Conservation (phyloP, 257 asterid species). For the Gentiana straminea region DNA sequence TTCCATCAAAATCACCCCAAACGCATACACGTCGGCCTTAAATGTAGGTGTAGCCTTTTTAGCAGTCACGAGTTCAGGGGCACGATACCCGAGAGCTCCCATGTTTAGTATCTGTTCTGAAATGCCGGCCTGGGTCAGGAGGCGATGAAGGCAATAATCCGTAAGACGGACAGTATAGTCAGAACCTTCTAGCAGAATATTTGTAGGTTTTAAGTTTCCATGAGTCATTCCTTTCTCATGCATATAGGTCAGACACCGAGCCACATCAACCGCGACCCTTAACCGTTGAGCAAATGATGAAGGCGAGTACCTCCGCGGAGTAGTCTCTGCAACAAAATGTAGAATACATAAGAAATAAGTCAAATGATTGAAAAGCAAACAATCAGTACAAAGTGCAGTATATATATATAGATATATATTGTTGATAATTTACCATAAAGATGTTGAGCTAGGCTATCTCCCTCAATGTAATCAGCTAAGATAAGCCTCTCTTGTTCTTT, state of each 20-base stretch:
- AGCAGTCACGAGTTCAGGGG: conserved; percentile 73
- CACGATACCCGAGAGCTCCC: conserved; percentile 89
- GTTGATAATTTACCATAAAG: conserved; percentile 60
- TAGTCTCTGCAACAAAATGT: conserved; percentile 51
- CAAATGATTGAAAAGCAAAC: too few relatives aligned
- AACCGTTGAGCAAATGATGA: conserved; percentile 69
- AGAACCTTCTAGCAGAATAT: conserved; percentile 56
- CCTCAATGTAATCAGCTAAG: conserved; percentile 65
- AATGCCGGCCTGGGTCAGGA: conserved; percentile 82
- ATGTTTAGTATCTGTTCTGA: conserved; percentile 83
- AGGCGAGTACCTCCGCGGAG: conserved; percentile 78
- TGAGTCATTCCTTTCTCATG: conserved; percentile 87
- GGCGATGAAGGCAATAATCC: conserved; percentile 89
- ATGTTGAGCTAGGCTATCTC: conserved; percentile 88
- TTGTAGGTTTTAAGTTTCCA: conserved; percentile 93
- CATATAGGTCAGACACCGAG: conserved; percentile 59
- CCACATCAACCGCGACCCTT: conserved; percentile 67
- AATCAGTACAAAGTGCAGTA: too few relatives aligned
- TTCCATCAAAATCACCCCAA: conserved; percentile 95
- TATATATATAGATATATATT: background rate
- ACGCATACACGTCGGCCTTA: conserved; percentile 87
- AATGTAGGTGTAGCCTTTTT: conserved; percentile 62
- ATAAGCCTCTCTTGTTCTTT: conserved; percentile 86
- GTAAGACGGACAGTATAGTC: conserved; percentile 49
- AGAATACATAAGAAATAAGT: conserved; percentile 2